phyloP scores from a whole-genome alignment of 1,284 basidiomycete genomes.

The Cystobasidiaceae sp. region DNA sequence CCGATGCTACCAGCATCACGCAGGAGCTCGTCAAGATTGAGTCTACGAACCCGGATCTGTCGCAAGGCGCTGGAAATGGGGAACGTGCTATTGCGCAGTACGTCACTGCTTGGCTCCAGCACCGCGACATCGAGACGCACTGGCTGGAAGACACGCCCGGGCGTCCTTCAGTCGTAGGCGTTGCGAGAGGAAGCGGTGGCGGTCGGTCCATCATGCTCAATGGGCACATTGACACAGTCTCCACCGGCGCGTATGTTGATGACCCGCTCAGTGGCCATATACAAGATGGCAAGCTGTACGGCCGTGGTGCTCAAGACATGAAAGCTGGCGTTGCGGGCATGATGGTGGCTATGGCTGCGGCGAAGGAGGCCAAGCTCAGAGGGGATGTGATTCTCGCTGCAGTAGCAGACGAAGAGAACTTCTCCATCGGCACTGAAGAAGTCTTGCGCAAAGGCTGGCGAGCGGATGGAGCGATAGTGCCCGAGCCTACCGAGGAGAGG shows the following conservation, averaged over 20 bases:
- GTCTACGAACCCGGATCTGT: background rate
- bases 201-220: constrained; percentile 14
- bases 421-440: constrained; percentile 13
- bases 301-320: constrained; percentile 11
- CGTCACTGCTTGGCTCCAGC: constrained; percentile 18
- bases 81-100: constrained; percentile 4
- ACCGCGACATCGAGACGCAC: constrained; percentile 12
- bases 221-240: constrained; percentile 19
- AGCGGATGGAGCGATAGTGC: constrained; percentile 16
- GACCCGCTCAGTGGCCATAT: constrained; percentile 1
- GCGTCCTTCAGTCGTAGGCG: constrained; percentile 5
- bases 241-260: background rate
- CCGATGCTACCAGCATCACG: background rate
- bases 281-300: background rate
- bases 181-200: background rate
- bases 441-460: constrained; percentile 2
- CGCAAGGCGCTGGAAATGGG: background rate
- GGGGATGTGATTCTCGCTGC: constrained; percentile 7
- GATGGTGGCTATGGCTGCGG: background rate
- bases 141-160: background rate
- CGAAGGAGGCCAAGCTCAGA: background rate
- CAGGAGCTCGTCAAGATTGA: constrained; percentile 19
- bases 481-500: constrained; percentile 13
- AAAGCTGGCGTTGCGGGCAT: constrained; percentile 7
- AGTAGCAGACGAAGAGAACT: constrained; percentile 16